These are phyloP conservation scores for Buddleja alternifolia DNA, from an alignment of 257 asterid species.

Conservation along the genomic window DNA sequence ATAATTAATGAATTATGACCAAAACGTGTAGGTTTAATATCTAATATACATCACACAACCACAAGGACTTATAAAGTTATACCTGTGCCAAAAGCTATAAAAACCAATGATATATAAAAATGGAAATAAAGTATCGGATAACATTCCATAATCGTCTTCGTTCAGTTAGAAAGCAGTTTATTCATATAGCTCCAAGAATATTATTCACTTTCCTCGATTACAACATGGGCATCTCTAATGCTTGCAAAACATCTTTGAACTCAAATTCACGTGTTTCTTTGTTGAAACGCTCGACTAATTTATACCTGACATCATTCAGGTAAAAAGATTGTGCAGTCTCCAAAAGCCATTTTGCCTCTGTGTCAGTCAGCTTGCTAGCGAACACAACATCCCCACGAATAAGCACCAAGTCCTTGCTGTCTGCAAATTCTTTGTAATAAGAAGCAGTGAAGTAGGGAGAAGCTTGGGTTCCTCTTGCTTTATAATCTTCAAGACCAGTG, in stretches of 20 bases:
- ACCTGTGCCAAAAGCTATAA: background rate
- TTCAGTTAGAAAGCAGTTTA: background rate
- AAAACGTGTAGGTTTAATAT: background rate
- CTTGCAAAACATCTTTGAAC: constrained; percentile 86
- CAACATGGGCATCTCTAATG: constrained; percentile 79
- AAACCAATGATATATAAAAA: constrained; percentile 1
- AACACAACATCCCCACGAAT: constrained; percentile 86
- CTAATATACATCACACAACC: background rate
- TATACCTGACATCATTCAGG: constrained; percentile 84
- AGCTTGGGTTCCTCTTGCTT: constrained; percentile 97
- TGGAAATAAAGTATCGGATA: background rate
- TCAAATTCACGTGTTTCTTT: constrained; percentile 78
- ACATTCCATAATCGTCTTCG: background rate
- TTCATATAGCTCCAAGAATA: constrained; percentile 13
- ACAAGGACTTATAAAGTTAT: constrained; percentile 3
- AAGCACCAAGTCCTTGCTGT: constrained; percentile 85
- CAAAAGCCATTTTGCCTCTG: constrained; percentile 84
- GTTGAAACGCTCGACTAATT: constrained; percentile 86
- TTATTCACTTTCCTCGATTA: constrained; percentile 26
- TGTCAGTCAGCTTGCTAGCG: constrained; percentile 85
- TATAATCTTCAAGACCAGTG: constrained; percentile 97
- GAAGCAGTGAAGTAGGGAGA: constrained; percentile 83
- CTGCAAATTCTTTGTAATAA: constrained; percentile 81
- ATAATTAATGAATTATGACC: no score
- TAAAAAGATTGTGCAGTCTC: constrained; percentile 89